Base-by-base conservation (phyloP, 352 stramenopile genomes). In the Lagenidium giganteum region DNA sequence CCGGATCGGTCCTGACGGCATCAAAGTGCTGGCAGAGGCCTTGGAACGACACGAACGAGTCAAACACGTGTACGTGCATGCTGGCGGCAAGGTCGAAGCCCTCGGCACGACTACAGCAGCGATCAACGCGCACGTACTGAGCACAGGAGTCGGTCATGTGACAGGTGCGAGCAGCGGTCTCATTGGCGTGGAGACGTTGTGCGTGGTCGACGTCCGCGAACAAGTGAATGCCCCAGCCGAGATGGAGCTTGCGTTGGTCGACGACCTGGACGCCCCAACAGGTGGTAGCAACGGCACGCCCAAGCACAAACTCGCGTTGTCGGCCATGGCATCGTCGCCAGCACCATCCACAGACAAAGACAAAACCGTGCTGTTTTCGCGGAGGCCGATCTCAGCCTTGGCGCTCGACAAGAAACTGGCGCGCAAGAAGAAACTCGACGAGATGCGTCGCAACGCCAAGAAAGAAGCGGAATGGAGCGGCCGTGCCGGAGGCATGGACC, bases 61-160 rank as follows among this genome's bases (percentile, higher is more conserved):
- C 23, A 87, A 94, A 32, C 95, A 98, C 62, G 93, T 98, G 32
- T 97, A 98, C 58, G 93, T 98, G 5, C 95, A 98, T 46, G 88
- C 90, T 2, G 91, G 87, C 14, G 92, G 90, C 11, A 97, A 97
- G 67, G 97, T 98, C 31, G 94, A 98, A 63, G 92, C 92, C 2
- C 64, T 98, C 3, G 92, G 91, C 2, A 90, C 85, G 8, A 86
- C 70, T 9, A 64, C 51, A 16, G 30, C 48, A 27, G 34, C 72
- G n/a, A 27, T 56, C n/a, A 83, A 80, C 37, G 67, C 65, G 6
- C 73, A 84, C 35, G 70, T 56, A 16, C 70, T 60, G 35, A 81
- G 62, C 27, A 61, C 47, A 33, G 64, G 46, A 0, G 54, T 71
- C 2, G 55, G 55, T 8, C 26, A 44, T 0, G n/a, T 54, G 18